These are phyloP conservation scores for Terfezia claveryi DNA, from an alignment of 495 filamentous ascomycete genomes.

Conservation along the genomic window DNA sequence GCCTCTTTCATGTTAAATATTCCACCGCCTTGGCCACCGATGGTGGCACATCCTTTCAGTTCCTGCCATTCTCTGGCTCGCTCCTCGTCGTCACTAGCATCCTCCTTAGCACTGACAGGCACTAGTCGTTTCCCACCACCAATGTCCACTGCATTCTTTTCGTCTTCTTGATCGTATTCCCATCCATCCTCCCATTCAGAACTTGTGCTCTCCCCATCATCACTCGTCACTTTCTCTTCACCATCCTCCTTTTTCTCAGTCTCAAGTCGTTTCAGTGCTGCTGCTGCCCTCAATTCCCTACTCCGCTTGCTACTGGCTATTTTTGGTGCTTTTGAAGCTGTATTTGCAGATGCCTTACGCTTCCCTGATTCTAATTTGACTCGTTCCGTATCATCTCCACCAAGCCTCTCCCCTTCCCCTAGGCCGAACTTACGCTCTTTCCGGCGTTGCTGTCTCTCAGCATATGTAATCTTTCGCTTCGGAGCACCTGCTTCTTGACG, in stretches of 20 bases:
- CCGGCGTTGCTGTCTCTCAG: constrained; percentile 37
- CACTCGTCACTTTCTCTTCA: constrained; percentile 10
- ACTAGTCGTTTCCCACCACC: constrained; percentile 38
- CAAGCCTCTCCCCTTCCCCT: constrained; percentile 38
- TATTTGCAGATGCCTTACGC: constrained; percentile 37
- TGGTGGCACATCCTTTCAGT: constrained; percentile 19
- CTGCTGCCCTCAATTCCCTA: constrained; percentile 51
- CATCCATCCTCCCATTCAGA: constrained; percentile 15
- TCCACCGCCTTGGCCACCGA: constrained; percentile 3
- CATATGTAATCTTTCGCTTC: constrained; percentile 32
- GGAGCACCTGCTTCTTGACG: not conserved
- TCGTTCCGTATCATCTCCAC: constrained; percentile 40
- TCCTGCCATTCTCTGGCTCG: constrained; percentile 40
- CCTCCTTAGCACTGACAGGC: constrained; percentile 49
- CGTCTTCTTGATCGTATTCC: constrained; percentile 16
- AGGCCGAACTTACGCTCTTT: constrained; percentile 54
- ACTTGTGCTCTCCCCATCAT: not conserved
- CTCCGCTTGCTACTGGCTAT: constrained; percentile 49
- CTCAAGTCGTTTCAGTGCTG: constrained; percentile 53
- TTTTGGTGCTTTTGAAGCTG: constrained; percentile 29
- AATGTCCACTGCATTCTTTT: constrained; percentile 29
- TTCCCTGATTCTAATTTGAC: constrained; percentile 40
- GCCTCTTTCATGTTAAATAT: not conserved
- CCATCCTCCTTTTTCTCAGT: constrained; percentile 24
- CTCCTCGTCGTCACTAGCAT: constrained; percentile 29